These are phyloP conservation scores for Pyrenopolyporus hunteri DNA, from an alignment of 495 filamentous ascomycete species.

Conservation along the genomic window DNA sequence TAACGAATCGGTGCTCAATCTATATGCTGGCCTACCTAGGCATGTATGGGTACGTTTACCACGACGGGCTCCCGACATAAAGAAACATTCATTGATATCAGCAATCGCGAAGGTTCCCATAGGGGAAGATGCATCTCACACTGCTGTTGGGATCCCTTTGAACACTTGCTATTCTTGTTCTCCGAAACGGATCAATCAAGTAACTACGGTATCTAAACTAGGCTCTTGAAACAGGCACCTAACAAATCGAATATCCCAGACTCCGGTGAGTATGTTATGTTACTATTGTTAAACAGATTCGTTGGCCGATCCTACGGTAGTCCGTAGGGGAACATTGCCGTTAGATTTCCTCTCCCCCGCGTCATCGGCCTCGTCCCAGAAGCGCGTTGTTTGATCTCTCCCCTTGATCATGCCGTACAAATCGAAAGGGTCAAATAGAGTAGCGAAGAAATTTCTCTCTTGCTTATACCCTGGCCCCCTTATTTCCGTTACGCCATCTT, in stretches of 20 bases:
- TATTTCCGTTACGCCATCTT: constrained; percentile 70
- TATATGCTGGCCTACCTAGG: too few relatives aligned
- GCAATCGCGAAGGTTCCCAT: too few relatives aligned
- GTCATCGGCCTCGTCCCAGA: constrained; percentile 57
- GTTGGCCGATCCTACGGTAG: background rate
- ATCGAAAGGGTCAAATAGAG: constrained; percentile 73
- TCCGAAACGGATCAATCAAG: too few relatives aligned
- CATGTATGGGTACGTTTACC: too few relatives aligned
- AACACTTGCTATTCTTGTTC: too few relatives aligned
- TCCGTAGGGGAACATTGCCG: background rate
- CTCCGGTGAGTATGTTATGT: too few relatives aligned
- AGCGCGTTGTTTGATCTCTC: constrained; percentile 56
- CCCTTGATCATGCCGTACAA: constrained; percentile 61
- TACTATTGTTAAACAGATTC: background rate
- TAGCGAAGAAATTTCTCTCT: constrained; percentile 55
- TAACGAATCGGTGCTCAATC: background rate
- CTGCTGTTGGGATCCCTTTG: too few relatives aligned
- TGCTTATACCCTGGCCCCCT: constrained; percentile 68
- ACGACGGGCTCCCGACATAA: too few relatives aligned
- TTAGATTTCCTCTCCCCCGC: constrained; percentile 2
- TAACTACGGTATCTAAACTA: too few relatives aligned
- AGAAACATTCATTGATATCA: too few relatives aligned
- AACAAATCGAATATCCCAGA: constrained; percentile 4
- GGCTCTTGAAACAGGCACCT: background rate
- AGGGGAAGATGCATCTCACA: too few relatives aligned